Evolutionary conservation across 164 flowering plant species (phyloP), one percentile per base, ranked within the genome.

Genomic region (Macadamia integrifolia): DNA sequence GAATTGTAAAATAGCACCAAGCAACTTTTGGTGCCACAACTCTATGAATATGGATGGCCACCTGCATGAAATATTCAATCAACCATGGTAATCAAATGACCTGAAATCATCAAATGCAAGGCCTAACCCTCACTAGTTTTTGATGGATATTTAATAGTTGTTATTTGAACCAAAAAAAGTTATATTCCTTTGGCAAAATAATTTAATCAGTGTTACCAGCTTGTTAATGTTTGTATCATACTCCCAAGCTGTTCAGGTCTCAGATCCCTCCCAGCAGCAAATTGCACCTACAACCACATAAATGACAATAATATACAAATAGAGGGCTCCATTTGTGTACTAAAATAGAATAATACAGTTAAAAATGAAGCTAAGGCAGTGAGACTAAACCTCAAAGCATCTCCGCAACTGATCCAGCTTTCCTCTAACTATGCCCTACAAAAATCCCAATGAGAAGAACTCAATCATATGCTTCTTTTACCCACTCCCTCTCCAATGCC

Each of bases 211-310:
- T 2, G 13, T 60, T 89, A 91, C 98, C 98, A 93, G 76, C 77
- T 78, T 44, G 93, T 67, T 65, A 93, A 74, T 58, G 92, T 87
- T 48, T 87, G 87, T 76, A 88, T 87, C 97, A 93, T 90, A 72
- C 69, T 79, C 65, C 87, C 87, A 10, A 93, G 85, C 72, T 93
- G 97, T 66, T 80, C 96, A 62, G 98, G 96, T 78, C 96, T 84
- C 70, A 88, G 81, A 83, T 93, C 98, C 80, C 98, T 88, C 66
- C 98, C 98, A 14, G 98, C 97, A 6, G 98, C 96, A 85, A 91
- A 93, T 77, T 87, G 98, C n/a, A 93, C 98, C 98, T 93, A 75
- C 69, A 83, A 1, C 59, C 78, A 58, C 44, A 67, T 50, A 71
- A 43, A 73, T 10, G 8, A 55, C 11, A 73, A 44, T 52, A 23